Percentiles rank a stretch among this genome's conserved stretches.
Evolutionary conservation across 73 alveolate genomes (phyloP).

Genomic region (Stentor coeruleus): DNA sequence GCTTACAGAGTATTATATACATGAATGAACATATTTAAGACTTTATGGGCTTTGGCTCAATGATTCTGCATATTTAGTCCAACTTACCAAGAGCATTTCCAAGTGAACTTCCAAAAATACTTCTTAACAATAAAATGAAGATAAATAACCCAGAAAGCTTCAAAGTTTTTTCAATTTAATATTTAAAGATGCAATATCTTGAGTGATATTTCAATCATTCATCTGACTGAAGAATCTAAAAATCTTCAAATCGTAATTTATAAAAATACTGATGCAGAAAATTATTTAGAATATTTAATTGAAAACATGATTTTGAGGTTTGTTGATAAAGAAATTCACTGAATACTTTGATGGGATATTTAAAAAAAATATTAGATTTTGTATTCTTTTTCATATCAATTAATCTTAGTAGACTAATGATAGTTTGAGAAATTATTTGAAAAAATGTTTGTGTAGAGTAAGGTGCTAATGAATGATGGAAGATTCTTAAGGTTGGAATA

Average conservation of each 20-base stretch:
- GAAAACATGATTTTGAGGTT: constrained; percentile 36
- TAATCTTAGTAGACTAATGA: constrained; percentile 96
- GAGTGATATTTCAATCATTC: constrained; percentile 84
- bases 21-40: constrained; percentile 94
- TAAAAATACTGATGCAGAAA: constrained; percentile 89
- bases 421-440: constrained; percentile 80
- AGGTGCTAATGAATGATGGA: constrained; percentile 34
- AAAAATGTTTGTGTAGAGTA: constrained; percentile 60
- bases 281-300: constrained; percentile 68
- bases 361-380: constrained; percentile 94
- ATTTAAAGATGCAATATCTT: constrained; percentile 90
- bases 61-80: constrained; percentile 92
- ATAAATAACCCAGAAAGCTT: constrained; percentile 96
- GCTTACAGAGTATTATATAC: constrained; percentile 95
- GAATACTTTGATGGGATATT: constrained; percentile 84
- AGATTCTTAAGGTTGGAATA: background rate
- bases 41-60: constrained; percentile 93
- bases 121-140: constrained; percentile 95
- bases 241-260: constrained; percentile 95
- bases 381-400: constrained; percentile 96
- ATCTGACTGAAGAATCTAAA: constrained; percentile 94
- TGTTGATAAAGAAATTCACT: constrained; percentile 53
- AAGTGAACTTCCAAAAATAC: constrained; percentile 84
- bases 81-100: constrained; percentile 86
- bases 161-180: constrained; percentile 96